Base-by-base conservation (phyloP, 2,329 filamentous ascomycete genomes). In the Truncatella angustata region DNA sequence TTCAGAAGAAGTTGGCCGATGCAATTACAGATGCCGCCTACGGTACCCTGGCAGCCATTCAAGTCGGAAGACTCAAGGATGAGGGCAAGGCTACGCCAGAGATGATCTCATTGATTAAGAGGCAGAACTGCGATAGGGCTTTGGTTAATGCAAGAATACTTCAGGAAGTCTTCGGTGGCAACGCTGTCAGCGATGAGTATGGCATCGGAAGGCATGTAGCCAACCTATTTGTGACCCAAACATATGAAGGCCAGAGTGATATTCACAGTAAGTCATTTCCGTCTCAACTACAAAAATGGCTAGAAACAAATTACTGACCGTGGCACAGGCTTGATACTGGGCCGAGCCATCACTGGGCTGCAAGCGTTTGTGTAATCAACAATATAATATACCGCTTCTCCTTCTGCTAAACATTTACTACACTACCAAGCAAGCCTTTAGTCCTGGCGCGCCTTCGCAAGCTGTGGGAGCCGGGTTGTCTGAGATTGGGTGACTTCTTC, bases 171-270 rank as follows among this genome's bases (percentile, higher is more conserved):
- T 97, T 99, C 73, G 94, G 94, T 53, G 94, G 94, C 26, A 99
- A 99, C 66, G 94, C 94, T n/a, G 91, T 94, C 46, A 96, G 91
- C 65, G 94, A 99, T 63, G 94, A 99, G 74, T 99, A 97, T 66
- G 85, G 86, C 56, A 97, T 99, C 65, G 94, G 91, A 14, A 84
- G 94, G 58, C 94, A 97, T 74, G 94, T 97, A 54, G 87, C 93
- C 52, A 99, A 99, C 70, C 71, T 99, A 58, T 99, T 95, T 70
- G 94, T 99, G 49, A 95, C 93, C 50, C 93, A 97, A 75, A 97
- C 93, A 2, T 99, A 99, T 63, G 94, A 99, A 74, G 94, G 94
- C 20, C 94, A 97, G 73, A 97, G 92, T 66, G 94, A 97, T 72
- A 97, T 97, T 67, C 94, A 97, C 71, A 84, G 91, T 93, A 74